Percentiles rank a stretch among this genome's conserved stretches.
Conservation (phyloP, 345 rosid genomes). For the Hypericum androsaemum region DNA sequence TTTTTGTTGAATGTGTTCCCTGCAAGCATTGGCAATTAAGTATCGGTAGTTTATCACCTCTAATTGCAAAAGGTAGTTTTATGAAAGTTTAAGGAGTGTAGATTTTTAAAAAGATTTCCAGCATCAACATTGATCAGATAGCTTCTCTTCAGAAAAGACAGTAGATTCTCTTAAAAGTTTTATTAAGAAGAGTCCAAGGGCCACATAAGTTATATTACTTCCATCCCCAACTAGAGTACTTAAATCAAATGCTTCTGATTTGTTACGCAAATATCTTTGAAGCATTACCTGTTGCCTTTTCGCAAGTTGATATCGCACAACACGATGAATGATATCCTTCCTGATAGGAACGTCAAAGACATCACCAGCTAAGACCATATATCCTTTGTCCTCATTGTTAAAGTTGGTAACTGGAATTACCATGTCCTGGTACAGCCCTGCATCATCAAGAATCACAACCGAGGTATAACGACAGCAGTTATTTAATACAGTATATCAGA, state of each 20-base stretch:
- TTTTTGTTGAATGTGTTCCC: conserved; percentile 96
- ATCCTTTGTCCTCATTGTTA: conserved; percentile 60
- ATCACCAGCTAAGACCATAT: conserved; percentile 84
- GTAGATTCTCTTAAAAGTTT: no score
- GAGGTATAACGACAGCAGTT: background rate
- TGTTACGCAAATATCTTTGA: no score
- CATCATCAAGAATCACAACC: background rate
- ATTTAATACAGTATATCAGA: background rate
- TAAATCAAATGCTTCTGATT: no score
- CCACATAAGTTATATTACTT: no score
- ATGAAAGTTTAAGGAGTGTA: no score
- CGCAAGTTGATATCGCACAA: conserved; percentile 84
- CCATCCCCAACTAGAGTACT: no score
- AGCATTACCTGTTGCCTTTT: conserved; percentile 69
- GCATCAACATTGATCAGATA: background rate
- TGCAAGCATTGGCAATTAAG: conserved; percentile 17
- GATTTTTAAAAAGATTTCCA: background rate
- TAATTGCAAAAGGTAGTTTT: no score
- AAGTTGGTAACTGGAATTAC: conserved; percentile 79
- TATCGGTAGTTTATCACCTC: background rate
- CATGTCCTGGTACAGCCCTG: conserved; percentile 69
- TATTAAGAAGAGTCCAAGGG: no score
- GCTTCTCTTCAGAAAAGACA: background rate
- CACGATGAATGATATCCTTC: conserved; percentile 85
- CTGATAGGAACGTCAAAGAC: conserved; percentile 89